These are phyloP conservation scores for Stephania japonica DNA, from an alignment of 164 flowering plant genomes.

Conservation along the genomic window DNA sequence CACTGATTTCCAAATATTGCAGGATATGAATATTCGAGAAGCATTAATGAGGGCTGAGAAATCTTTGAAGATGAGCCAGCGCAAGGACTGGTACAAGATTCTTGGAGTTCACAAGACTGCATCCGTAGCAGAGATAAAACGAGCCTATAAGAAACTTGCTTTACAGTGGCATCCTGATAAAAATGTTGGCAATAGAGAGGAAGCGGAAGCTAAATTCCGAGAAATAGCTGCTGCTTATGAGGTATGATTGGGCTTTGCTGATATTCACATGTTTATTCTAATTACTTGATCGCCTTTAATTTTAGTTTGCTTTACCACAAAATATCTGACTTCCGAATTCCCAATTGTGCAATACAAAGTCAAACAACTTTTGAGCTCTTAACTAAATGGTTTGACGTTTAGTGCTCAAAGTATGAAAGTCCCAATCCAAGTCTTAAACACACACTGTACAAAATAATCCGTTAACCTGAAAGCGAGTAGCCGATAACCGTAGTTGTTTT, in stretches of 20 bases:
- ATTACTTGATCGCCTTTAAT: background rate
- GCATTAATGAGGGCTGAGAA: slow-evolving; percentile 79
- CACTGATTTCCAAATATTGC: slow-evolving; percentile 11
- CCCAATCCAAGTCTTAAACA: background rate
- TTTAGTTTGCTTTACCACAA: background rate
- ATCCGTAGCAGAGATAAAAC: slow-evolving; percentile 68
- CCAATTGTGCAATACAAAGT: background rate
- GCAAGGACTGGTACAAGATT: slow-evolving; percentile 98
- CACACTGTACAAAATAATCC: background rate
- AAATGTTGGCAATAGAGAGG: slow-evolving; percentile 92
- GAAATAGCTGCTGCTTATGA: slow-evolving; percentile 99
- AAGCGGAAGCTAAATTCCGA: slow-evolving; percentile 79
- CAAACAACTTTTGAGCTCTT: background rate
- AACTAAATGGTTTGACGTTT: background rate
- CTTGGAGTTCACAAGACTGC: slow-evolving; percentile 83
- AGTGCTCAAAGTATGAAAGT: background rate
- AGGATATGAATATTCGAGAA: slow-evolving; percentile 90
- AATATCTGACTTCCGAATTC: background rate
- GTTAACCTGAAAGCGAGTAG: background rate
- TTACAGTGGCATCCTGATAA: slow-evolving; percentile 99
- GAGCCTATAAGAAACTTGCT: slow-evolving; percentile 96
- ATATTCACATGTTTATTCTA: background rate
- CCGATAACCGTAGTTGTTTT: background rate
- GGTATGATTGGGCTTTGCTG: slow-evolving; percentile 31
- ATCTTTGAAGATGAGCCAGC: slow-evolving; percentile 86